Percentiles rank a stretch among this genome's conserved stretches.
These are phyloP conservation scores for Meripilus lineatus DNA, from an alignment of 1,284 basidiomycete species.

Conservation along the genomic window DNA sequence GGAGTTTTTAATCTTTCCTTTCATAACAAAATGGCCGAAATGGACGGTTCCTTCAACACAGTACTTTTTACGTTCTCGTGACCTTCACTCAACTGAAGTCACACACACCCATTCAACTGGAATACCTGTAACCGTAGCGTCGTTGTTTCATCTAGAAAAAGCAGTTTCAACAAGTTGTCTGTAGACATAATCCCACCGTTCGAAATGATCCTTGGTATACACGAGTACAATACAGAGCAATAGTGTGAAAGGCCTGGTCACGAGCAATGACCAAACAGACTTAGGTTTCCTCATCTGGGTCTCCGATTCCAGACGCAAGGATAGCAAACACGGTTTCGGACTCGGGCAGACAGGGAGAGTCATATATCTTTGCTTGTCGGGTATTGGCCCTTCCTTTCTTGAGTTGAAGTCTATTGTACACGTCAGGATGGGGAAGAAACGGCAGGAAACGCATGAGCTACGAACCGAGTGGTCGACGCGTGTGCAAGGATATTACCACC, in stretches of 20 bases:
- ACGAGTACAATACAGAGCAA: not conserved
- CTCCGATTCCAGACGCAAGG: conserved; percentile 82
- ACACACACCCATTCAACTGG: conserved; percentile 28
- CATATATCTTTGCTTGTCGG: conserved; percentile 95
- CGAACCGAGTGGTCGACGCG: conserved; percentile 87
- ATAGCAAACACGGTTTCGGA: conserved; percentile 97
- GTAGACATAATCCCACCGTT: no score
- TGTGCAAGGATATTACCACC: conserved; percentile 97
- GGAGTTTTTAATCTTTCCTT: conserved; percentile 16
- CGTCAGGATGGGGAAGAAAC: not conserved
- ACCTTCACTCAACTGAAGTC: conserved; percentile 35
- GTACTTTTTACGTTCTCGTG: conserved; percentile 12
- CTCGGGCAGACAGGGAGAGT: conserved; percentile 97
- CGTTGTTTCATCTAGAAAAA: no score
- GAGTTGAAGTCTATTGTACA: conserved; percentile 66
- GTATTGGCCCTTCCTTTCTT: conserved; percentile 93
- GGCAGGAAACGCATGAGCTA: not conserved
- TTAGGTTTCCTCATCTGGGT: conserved; percentile 81
- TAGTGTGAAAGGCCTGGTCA: not conserved
- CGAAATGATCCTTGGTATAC: no score
- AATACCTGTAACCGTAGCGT: no score
- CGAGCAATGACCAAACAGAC: no score
- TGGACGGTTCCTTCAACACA: conserved; percentile 26
- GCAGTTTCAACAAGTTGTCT: no score
- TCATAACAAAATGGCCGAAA: conserved; percentile 24